Conservation (phyloP, 1,284 basidiomycete genomes). For the Cyathus pygmaeus region DNA sequence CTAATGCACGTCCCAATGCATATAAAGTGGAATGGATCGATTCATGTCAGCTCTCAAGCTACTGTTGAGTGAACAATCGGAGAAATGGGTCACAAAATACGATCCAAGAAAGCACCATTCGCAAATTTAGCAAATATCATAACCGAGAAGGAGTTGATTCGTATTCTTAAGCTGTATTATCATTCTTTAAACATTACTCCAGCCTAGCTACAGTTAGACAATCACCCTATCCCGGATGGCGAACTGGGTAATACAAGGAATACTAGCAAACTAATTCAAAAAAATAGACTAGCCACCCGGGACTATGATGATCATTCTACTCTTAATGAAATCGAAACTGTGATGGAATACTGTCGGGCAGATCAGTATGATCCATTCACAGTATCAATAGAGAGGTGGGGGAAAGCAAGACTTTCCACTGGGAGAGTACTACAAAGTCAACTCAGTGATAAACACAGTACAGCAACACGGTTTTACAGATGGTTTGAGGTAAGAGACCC, state of each 20-base stretch:
- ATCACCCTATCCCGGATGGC: too few species aligned
- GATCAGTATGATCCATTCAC: background rate
- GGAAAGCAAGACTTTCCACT: background rate
- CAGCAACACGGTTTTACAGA: background rate
- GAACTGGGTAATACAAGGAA: conserved; percentile 26
- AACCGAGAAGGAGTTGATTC: conserved; percentile 19
- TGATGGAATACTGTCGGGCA: conserved; percentile 2
- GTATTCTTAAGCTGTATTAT: conserved; percentile 14
- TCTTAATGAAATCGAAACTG: conserved; percentile 9
- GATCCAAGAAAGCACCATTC: conserved; percentile 26
- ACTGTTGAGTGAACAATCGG: conserved; percentile 32
- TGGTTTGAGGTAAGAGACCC: conserved; percentile 14
- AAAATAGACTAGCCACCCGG: conserved; percentile 36
- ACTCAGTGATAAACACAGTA: conserved; percentile 6
- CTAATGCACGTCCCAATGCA: conserved; percentile 36
- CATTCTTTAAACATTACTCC: background rate
- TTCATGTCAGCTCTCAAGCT: conserved; percentile 29
- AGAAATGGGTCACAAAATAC: conserved; percentile 24
- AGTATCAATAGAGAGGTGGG: background rate
- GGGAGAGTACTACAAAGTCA: background rate
- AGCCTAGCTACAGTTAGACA: conserved; percentile 14
- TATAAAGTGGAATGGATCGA: conserved; percentile 39
- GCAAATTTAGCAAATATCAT: conserved; percentile 25
- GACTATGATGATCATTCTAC: conserved; percentile 14
- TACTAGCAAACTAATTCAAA: conserved; percentile 31